A percentile compares a stretch with the other conserved stretches of the same genome.
Evolutionary conservation across 441 rosid species (phyloP).

Genomic region (Aquilaria agallochum): DNA sequence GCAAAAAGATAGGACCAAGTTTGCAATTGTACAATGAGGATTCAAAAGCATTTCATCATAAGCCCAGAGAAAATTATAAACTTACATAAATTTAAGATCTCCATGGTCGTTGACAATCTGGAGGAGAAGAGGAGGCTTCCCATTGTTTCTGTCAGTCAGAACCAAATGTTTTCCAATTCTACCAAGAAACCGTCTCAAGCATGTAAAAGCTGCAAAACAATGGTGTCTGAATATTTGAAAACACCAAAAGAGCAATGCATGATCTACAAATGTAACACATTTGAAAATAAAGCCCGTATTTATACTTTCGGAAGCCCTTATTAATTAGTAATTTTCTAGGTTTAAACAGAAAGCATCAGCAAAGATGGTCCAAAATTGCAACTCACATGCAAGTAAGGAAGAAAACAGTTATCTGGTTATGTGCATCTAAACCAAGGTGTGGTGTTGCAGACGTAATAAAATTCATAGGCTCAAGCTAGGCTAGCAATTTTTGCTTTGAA

Average conservation of each 20-base stretch:
- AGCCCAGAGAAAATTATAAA: slow-evolving; percentile 11
- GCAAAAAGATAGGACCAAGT: neutral
- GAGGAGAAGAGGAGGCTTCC: slow-evolving; percentile 68
- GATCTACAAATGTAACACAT: too few relatives aligned
- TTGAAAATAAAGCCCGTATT: too few relatives aligned
- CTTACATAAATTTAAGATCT: slow-evolving; percentile 84
- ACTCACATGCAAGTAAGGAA: neutral
- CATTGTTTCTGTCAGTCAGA: slow-evolving; percentile 51
- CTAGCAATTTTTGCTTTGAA: slow-evolving; percentile 58
- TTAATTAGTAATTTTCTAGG: too few relatives aligned
- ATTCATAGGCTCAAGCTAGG: slow-evolving; percentile 56
- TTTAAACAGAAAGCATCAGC: too few relatives aligned
- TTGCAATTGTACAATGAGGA: neutral
- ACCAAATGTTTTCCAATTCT: slow-evolving; percentile 86
- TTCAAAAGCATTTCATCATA: neutral
- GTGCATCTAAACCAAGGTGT: slow-evolving; percentile 90
- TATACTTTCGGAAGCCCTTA: too few relatives aligned
- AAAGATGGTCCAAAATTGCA: too few relatives aligned
- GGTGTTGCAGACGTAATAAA: slow-evolving; percentile 88
- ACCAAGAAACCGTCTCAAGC: slow-evolving; percentile 66
- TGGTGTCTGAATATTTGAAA: slow-evolving; percentile 52
- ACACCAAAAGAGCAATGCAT: neutral
- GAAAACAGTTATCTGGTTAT: slow-evolving; percentile 60
- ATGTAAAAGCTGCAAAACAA: slow-evolving; percentile 53
- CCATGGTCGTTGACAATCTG: slow-evolving; percentile 59